Evolutionary conservation across 139 green algal genomes (phyloP).

Genomic region (Pseudopediastrum boryanum): DNA sequence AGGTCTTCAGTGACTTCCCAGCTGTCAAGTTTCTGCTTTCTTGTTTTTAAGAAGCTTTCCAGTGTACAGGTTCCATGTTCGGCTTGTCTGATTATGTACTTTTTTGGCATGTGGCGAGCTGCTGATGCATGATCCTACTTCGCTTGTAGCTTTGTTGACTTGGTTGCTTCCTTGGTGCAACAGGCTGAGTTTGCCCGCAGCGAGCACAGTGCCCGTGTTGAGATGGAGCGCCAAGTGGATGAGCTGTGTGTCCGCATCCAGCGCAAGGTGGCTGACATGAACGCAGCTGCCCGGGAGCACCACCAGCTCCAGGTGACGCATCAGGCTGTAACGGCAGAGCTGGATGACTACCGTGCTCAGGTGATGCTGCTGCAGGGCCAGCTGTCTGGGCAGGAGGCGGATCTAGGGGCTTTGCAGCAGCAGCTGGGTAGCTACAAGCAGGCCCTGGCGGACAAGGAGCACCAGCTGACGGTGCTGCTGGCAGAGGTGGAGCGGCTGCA

Average conservation of each 20-base stretch:
- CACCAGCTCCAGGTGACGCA: background rate
- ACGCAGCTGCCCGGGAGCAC: constrained; percentile 10
- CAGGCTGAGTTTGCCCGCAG: constrained; percentile 31
- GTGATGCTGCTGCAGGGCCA: constrained; percentile 13
- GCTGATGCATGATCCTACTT: no score
- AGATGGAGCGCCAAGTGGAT: constrained; percentile 29
- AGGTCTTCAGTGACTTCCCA: no score
- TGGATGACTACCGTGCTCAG: constrained; percentile 13
- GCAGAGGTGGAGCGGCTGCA: constrained; percentile 43
- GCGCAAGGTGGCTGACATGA: background rate
- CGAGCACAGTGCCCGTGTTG: constrained; percentile 1
- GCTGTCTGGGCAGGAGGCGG: background rate
- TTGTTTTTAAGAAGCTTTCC: no score
- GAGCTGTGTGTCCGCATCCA: constrained; percentile 2
- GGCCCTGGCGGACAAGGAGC: constrained; percentile 29
- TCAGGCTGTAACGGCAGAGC: constrained; percentile 14
- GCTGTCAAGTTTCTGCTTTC: no score
- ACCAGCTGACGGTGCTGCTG: constrained; percentile 31
- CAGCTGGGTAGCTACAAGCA: background rate
- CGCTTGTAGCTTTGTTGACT: no score
- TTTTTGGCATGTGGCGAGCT: no score
- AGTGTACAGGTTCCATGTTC: no score
- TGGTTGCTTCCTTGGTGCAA: no score
- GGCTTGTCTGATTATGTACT: no score
- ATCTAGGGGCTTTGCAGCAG: background rate